A percentile compares a stretch with the other conserved stretches of the same genome.
Evolutionary conservation across 2,329 filamentous ascomycete genomes (phyloP).

Genomic region (Colletotrichum orchidophilum): DNA sequence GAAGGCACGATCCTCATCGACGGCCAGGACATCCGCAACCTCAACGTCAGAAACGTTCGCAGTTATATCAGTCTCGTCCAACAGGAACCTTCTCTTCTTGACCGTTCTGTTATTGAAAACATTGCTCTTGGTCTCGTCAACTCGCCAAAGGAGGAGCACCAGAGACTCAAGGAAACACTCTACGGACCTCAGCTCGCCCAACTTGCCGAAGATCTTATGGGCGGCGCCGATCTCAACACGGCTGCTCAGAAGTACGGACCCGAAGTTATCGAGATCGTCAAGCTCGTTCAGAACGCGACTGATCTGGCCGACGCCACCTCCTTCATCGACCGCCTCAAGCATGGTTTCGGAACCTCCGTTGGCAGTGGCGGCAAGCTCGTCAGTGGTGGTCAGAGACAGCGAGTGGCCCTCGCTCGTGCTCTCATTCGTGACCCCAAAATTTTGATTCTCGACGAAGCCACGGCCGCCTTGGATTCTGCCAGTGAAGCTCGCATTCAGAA

Average conservation of each 20-base stretch:
- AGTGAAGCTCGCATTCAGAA: constrained; percentile 59
- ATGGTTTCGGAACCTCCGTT: constrained; percentile 63
- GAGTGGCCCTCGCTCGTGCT: constrained; percentile 69
- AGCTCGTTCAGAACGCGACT: constrained; percentile 60
- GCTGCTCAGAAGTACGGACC: constrained; percentile 54
- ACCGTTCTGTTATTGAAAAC: constrained; percentile 59
- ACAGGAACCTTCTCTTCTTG: constrained; percentile 55
- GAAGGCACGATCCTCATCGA: constrained; percentile 58
- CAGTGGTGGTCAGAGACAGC: constrained; percentile 69
- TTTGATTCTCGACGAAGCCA: constrained; percentile 74
- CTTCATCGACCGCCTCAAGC: constrained; percentile 64
- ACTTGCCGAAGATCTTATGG: constrained; percentile 60
- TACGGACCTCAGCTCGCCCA: constrained; percentile 58
- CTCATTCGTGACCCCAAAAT: constrained; percentile 69
- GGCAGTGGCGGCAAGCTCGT: constrained; percentile 64
- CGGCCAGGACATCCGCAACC: constrained; percentile 54
- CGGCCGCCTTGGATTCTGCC: constrained; percentile 58
- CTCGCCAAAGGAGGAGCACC: constrained; percentile 50
- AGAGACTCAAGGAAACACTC: constrained; percentile 54
- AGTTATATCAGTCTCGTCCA: constrained; percentile 55
- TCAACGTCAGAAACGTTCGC: constrained; percentile 57
- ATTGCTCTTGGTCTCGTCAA: constrained; percentile 60
- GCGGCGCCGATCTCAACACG: constrained; percentile 57
- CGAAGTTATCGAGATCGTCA: constrained; percentile 60
- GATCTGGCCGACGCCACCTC: constrained; percentile 65